These are phyloP conservation scores for Nematocida ausubeli DNA, from an alignment of 371 early-diverging fungal species.

Conservation along the genomic window DNA sequence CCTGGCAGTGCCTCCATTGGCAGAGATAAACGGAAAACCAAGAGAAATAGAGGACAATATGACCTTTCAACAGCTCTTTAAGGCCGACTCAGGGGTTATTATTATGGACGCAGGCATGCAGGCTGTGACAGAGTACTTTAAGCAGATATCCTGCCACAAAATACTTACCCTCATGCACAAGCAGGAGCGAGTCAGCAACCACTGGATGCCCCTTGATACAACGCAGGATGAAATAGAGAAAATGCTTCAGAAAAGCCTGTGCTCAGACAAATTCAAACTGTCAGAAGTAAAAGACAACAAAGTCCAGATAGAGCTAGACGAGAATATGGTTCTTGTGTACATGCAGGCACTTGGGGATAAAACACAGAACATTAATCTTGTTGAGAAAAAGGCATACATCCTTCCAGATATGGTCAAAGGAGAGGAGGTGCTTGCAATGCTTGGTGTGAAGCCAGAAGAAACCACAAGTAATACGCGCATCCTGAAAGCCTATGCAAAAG, in stretches of 20 bases:
- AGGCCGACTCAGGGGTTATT: constrained; percentile 14
- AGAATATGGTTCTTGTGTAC: background rate
- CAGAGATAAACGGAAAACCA: constrained; percentile 14
- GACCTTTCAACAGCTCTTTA: constrained; percentile 33
- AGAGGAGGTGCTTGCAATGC: background rate
- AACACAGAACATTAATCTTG: constrained; percentile 32
- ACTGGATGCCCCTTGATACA: background rate
- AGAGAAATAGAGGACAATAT: constrained; percentile 4
- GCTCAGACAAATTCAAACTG: constrained; percentile 15
- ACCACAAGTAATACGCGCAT: constrained; percentile 1
- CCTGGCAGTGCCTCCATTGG: background rate
- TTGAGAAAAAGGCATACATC: constrained; percentile 3
- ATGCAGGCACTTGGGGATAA: background rate
- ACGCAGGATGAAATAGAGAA: background rate
- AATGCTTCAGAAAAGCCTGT: background rate
- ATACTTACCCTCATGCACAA: constrained; percentile 4
- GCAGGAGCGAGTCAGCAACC: background rate
- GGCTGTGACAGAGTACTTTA: constrained; percentile 41
- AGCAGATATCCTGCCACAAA: background rate
- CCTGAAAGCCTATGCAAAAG: constrained; percentile 1
- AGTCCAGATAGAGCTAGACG: background rate
- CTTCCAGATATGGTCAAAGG: constrained; percentile 14
- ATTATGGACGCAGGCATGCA: constrained; percentile 24
- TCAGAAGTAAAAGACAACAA: background rate
- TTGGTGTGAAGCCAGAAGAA: background rate